Base-by-base conservation (phyloP, 140 eudicot genomes). In the Ambrosia hybrid region DNA sequence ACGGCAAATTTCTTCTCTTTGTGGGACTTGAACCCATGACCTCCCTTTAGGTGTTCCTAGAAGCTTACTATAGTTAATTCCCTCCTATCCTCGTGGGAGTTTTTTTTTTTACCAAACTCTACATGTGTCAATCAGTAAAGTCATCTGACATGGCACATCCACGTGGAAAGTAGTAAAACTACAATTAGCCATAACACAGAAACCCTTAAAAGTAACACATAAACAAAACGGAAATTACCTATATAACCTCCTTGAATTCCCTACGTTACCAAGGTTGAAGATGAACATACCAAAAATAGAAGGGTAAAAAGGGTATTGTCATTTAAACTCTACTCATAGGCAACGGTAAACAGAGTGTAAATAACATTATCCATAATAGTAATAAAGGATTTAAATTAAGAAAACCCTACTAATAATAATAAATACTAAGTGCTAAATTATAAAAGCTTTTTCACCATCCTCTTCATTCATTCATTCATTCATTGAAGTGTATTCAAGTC, bases 311-410 rank as follows among this genome's bases (percentile, higher is more conserved):
- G 71, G 83, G 70, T 78, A 85, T 78, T 82, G 73, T 82, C 76
- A 85, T 83, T 83, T 76, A 78, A 76, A 82, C 89, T 85, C 87
- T 91, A 83, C 65, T 79, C 62, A 43, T 45, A n/a, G 7, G 9
- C 51, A 73, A 38, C 14, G 70, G 71, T 71, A 21, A 89, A 78
- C 79, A 90, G 88, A 87, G 86, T 73, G 70, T 65, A 75, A 86
- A 87, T 83, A 84, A 85, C 81, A 81, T 73, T 71, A 80, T 68
- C 66, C 71, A 79, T 70, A 55, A 59, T 72, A 83, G 46, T 30
- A 30, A 30, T 41, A 41, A 41, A 41, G 46, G 46, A 41, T 41
- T 6, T 6, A 41, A 41, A 41, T 41, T 41, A 5, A 41, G 8
- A 59, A 55, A 55, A 51, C 16, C 57, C 67, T 55, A 76, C 41